Percentiles rank a stretch among this genome's conserved stretches.
Conservation (phyloP, 1,139 yeast genomes). For the Meyerozyma sp. region DNA sequence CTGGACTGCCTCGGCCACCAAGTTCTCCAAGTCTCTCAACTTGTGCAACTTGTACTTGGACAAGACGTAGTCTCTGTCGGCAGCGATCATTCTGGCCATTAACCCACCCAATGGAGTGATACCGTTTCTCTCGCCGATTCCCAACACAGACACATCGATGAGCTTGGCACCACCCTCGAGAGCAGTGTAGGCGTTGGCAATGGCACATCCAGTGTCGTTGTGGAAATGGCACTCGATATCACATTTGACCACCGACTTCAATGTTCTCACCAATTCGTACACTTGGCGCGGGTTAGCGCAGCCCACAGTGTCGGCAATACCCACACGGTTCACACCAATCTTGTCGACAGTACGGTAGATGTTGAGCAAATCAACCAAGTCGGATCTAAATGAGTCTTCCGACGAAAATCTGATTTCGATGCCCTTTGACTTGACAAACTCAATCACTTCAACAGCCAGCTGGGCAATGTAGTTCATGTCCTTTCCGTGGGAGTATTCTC, state of each 20-base stretch:
- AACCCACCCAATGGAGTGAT: slow-evolving; percentile 96
- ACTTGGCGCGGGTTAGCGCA: slow-evolving; percentile 99
- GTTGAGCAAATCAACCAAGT: slow-evolving; percentile 88
- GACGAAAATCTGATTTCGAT: slow-evolving; percentile 95
- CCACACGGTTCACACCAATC: slow-evolving; percentile 97
- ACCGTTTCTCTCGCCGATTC: slow-evolving; percentile 99
- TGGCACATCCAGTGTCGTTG: slow-evolving; percentile 98
- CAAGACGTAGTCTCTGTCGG: slow-evolving; percentile 93
- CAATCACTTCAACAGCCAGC: slow-evolving; percentile 94
- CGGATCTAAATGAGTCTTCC: slow-evolving; percentile 97
- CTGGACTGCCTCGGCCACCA: slow-evolving; percentile 96
- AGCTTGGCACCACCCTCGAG: slow-evolving; percentile 96
- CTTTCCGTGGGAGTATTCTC: slow-evolving; percentile 96
- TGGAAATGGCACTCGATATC: slow-evolving; percentile 99
- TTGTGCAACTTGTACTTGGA: slow-evolving; percentile 94
- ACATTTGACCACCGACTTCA: slow-evolving; percentile 90
- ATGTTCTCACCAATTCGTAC: slow-evolving; percentile 89
- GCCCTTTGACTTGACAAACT: slow-evolving; percentile 94
- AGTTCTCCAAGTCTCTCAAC: slow-evolving; percentile 89
- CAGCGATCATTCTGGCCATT: slow-evolving; percentile 99
- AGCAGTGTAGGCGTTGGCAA: slow-evolving; percentile 97
- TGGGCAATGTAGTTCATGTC: slow-evolving; percentile 98
- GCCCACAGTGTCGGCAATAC: slow-evolving; percentile 99
- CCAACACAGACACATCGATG: slow-evolving; percentile 92
- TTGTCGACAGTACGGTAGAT: slow-evolving; percentile 95